Conservation (phyloP, 768 basidiomycete genomes). For the Podaxis sp. region DNA sequence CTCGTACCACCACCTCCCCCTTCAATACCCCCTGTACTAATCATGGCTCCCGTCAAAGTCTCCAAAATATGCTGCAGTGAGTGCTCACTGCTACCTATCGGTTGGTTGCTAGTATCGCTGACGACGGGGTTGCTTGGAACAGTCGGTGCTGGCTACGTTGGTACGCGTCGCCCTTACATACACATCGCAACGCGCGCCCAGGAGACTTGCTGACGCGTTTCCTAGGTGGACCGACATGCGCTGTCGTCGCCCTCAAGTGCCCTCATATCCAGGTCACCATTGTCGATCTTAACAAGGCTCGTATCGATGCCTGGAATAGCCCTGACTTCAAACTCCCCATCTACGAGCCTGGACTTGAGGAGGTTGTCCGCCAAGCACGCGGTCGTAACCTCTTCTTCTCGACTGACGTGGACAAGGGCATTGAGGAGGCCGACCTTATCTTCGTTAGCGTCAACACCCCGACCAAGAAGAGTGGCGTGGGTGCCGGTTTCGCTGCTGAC, state of each 20-base stretch:
- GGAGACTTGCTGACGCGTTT: not conserved
- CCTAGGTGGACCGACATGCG: constrained; percentile 90
- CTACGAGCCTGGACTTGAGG: constrained; percentile 95
- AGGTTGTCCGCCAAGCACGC: constrained; percentile 83
- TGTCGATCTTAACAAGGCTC: constrained; percentile 93
- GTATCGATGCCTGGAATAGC: constrained; percentile 97
- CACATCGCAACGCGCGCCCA: not conserved
- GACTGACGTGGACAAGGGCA: constrained; percentile 90
- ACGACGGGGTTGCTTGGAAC: constrained; percentile 17
- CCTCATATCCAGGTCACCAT: constrained; percentile 95
- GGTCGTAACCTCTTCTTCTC: constrained; percentile 98
- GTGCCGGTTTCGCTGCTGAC: constrained; percentile 97
- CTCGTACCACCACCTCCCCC: constrained; percentile 41
- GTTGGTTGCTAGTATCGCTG: constrained; percentile 12
- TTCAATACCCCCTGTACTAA: constrained; percentile 47
- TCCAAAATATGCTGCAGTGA: constrained; percentile 87
- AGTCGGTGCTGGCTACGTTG: constrained; percentile 95
- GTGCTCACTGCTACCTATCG: constrained; percentile 30
- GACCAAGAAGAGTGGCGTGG: constrained; percentile 97
- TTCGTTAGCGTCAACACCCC: constrained; percentile 99
- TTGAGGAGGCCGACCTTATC: constrained; percentile 94
- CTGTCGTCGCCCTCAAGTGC: constrained; percentile 92
- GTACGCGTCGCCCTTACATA: constrained; percentile 41
- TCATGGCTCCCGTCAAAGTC: constrained; percentile 61
- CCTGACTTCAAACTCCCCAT: constrained; percentile 85